These are phyloP conservation scores for Uronychia setigera DNA, from an alignment of 73 alveolate species.

Conservation along the genomic window DNA sequence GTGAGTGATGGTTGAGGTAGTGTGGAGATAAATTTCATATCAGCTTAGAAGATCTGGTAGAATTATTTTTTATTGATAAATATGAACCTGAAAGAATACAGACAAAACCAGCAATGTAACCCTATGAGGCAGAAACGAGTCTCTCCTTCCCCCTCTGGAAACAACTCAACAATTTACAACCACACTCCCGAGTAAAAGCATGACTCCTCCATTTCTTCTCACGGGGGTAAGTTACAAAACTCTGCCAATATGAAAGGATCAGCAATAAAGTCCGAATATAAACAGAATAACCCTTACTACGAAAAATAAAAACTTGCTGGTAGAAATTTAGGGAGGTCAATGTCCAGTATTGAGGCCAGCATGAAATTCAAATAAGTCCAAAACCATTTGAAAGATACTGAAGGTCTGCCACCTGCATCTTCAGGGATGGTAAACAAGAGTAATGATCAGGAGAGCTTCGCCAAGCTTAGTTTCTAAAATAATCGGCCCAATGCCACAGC, in stretches of 20 bases:
- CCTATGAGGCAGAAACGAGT: no score
- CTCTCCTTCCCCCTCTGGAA: no score
- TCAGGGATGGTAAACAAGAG: no score
- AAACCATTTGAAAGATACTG: neutral
- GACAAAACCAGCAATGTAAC: no score
- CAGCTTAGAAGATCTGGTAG: no score
- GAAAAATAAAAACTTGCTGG: neutral
- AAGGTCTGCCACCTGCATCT: neutral
- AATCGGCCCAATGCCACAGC: neutral
- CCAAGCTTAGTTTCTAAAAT: neutral
- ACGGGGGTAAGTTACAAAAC: neutral
- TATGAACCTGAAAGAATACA: no score
- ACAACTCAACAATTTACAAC: no score
- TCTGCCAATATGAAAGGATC: neutral
- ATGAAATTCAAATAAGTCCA: neutral
- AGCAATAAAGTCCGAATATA: neutral
- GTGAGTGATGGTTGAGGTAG: no score
- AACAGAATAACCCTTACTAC: neutral
- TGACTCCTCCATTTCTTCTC: no score
- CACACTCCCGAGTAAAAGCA: no score
- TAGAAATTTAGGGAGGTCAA: neutral
- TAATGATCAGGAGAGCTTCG: neutral
- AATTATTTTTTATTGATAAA: no score
- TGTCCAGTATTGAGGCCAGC: neutral
- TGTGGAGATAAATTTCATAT: no score